phyloP scores from a whole-genome alignment of 2,329 filamentous ascomycete genomes.

The Penicillium vulpinum region DNA sequence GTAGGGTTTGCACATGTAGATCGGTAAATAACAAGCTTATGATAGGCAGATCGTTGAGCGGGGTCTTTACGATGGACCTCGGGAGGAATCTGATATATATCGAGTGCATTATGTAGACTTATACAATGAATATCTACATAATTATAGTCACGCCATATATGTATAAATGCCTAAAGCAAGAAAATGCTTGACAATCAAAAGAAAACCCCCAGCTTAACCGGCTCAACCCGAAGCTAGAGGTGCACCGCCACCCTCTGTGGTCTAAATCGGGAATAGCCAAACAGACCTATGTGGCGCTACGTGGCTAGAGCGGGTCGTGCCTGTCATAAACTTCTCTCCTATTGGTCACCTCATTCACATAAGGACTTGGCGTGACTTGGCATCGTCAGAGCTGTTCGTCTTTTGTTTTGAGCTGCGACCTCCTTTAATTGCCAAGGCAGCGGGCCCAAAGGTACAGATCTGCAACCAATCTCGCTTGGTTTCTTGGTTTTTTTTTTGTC shows the following conservation, averaged over 20 bases:
- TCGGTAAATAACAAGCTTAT: neutral
- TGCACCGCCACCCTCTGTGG: neutral
- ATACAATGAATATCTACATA: neutral
- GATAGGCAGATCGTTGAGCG: neutral
- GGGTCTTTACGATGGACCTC: no score
- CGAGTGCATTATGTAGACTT: no score
- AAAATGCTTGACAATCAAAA: neutral
- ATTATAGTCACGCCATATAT: no score
- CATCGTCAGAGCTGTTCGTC: conserved; percentile 19
- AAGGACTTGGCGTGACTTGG: conserved; percentile 13
- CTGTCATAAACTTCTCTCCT: neutral
- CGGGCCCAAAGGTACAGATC: conserved; percentile 10
- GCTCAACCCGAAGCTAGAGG: neutral
- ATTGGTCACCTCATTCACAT: neutral
- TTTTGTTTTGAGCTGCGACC: neutral
- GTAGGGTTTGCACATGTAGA: neutral
- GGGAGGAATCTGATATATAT: neutral
- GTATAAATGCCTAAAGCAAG: neutral
- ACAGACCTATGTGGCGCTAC: conserved; percentile 17
- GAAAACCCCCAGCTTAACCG: neutral
- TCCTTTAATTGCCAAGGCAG: conserved; percentile 8
- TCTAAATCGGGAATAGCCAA: neutral
- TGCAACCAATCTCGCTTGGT: conserved; percentile 21
- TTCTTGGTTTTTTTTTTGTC: neutral
- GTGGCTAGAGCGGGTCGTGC: conserved; percentile 10